These are phyloP conservation scores for Rhizophagus prolifer DNA, from an alignment of 192 early-diverging fungal species.

Conservation along the genomic window DNA sequence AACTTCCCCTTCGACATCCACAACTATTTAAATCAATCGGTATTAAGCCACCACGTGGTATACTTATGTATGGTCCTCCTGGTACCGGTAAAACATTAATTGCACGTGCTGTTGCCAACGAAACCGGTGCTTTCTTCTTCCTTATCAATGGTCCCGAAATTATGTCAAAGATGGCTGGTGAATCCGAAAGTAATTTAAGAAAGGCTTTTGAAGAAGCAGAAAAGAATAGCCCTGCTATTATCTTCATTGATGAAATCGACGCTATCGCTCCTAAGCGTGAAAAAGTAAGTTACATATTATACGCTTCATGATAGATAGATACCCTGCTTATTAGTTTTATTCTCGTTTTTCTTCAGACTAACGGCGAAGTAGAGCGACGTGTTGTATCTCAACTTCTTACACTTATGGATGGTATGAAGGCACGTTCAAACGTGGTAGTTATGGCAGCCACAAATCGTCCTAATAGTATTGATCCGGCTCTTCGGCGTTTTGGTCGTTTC, in stretches of 20 bases:
- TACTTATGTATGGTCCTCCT: slow-evolving; percentile 97
- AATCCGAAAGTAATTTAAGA: slow-evolving; percentile 94
- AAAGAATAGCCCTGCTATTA: slow-evolving; percentile 95
- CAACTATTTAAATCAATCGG: slow-evolving; percentile 99
- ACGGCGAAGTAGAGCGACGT: slow-evolving; percentile 98
- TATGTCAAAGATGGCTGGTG: slow-evolving; percentile 99
- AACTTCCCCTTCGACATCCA: slow-evolving; percentile 95
- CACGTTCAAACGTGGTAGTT: slow-evolving; percentile 96
- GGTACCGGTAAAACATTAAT: slow-evolving; percentile 99
- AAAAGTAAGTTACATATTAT: slow-evolving; percentile 50
- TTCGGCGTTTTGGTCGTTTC: slow-evolving; percentile 98
- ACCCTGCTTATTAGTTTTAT: slow-evolving; percentile 1
- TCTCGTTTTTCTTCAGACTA: slow-evolving; percentile 53
- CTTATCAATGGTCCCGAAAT: slow-evolving; percentile 99
- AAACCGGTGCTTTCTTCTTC: slow-evolving; percentile 99
- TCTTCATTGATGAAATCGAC: slow-evolving; percentile 99
- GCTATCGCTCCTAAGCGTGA: slow-evolving; percentile 99
- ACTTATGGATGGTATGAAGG: slow-evolving; percentile 97
- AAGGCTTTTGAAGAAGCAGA: slow-evolving; percentile 99
- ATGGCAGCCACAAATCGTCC: slow-evolving; percentile 99
- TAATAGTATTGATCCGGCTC: slow-evolving; percentile 97
- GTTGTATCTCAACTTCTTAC: slow-evolving; percentile 98
- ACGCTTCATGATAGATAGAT: not conserved
- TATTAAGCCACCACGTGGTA: slow-evolving; percentile 98
- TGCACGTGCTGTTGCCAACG: slow-evolving; percentile 98